These are phyloP conservation scores for Pythium sukuiense DNA, from an alignment of 352 stramenopile genomes.

Conservation along the genomic window DNA sequence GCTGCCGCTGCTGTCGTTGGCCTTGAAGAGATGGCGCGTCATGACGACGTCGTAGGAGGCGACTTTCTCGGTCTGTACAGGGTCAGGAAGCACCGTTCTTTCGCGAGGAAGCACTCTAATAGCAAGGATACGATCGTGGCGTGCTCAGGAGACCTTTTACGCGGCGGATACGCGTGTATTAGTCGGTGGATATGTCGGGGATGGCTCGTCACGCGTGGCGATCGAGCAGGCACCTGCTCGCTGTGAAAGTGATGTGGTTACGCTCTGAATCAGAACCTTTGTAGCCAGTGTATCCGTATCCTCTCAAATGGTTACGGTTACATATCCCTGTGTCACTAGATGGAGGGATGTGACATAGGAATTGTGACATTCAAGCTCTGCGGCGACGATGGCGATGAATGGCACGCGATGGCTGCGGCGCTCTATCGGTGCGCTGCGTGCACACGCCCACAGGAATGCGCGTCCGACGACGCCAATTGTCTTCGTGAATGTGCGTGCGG, in stretches of 20 bases:
- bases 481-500: background rate
- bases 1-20: background rate
- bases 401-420: slow-evolving; percentile 22
- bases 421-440: background rate
- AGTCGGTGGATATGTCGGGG: background rate
- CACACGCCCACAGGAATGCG: background rate
- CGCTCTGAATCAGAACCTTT: background rate
- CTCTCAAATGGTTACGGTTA: background rate
- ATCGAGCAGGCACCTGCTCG: background rate
- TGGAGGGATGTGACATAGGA: background rate
- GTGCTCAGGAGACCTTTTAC: background rate
- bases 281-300: background rate
- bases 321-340: background rate
- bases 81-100: background rate
- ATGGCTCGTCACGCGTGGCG: background rate
- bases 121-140: background rate
- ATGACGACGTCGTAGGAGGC: background rate
- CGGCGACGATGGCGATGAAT: slow-evolving; percentile 17
- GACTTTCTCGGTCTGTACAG: background rate
- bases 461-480: background rate
- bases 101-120: background rate
- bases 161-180: background rate
- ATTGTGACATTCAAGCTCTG: background rate
- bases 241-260: background rate
- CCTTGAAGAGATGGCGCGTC: slow-evolving; percentile 14